phyloP scores from a whole-genome alignment of 2,329 filamentous ascomycete species.

The Magnaporthiopsis rhizophila region DNA sequence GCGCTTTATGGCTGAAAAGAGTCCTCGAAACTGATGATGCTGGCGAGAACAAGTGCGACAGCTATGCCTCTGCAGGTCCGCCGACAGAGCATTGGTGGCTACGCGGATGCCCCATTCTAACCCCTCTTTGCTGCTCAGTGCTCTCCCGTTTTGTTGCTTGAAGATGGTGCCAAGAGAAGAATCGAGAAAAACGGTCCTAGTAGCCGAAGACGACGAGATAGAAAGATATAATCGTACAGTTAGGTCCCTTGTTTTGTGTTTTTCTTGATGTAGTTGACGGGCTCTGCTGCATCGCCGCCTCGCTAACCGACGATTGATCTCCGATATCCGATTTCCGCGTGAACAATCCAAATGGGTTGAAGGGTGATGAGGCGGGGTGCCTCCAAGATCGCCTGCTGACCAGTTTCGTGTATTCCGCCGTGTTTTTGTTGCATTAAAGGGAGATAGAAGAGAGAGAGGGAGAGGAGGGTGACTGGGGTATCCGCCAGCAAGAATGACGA shows the following conservation, averaged over 20 bases:
- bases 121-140: not conserved
- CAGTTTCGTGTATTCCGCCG: not conserved
- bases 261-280: not conserved
- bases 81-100: not conserved
- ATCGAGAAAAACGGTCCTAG: constrained; percentile 4
- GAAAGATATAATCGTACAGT: constrained; percentile 9
- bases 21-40: too few species aligned
- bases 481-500: not conserved
- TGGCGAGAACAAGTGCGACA: too few species aligned
- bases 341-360: constrained; percentile 6
- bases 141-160: not conserved
- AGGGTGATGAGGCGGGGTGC: not conserved
- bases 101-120: not conserved
- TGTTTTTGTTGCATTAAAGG: not conserved
- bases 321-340: constrained; percentile 3
- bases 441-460: too few species aligned
- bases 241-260: constrained; percentile 1
- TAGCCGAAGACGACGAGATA: constrained; percentile 7
- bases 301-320: not conserved
- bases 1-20: too few species aligned
- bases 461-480: not conserved
- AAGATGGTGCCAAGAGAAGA: not conserved
- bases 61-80: too few species aligned
- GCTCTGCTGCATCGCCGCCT: constrained; percentile 3
- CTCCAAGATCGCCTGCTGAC: not conserved